These are phyloP conservation scores for Parasitella parasitica DNA, from an alignment of 371 early-diverging fungal genomes.

Conservation along the genomic window DNA sequence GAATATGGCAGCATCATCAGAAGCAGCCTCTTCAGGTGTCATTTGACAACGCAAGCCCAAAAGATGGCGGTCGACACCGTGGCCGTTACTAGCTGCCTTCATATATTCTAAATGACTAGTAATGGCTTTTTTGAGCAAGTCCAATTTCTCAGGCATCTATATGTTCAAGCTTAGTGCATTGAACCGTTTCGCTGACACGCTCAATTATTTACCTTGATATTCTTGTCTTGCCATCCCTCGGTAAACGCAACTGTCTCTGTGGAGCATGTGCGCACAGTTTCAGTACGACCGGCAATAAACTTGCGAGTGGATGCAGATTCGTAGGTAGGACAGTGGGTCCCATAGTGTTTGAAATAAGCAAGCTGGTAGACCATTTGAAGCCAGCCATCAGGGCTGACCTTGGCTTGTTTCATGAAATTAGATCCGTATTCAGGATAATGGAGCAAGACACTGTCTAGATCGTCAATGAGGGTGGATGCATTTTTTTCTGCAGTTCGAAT, in stretches of 20 bases:
- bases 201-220: slow-evolving; percentile 43
- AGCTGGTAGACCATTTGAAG: slow-evolving; percentile 88
- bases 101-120: slow-evolving; percentile 69
- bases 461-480: slow-evolving; percentile 63
- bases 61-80: slow-evolving; percentile 87
- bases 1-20: slow-evolving; percentile 64
- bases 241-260: slow-evolving; percentile 68
- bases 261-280: slow-evolving; percentile 76
- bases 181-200: too few species aligned
- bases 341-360: slow-evolving; percentile 76
- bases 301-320: slow-evolving; percentile 85
- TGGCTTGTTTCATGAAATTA: slow-evolving; percentile 78
- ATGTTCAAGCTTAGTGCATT: too few species aligned
- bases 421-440: slow-evolving; percentile 77
- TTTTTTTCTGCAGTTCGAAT: slow-evolving; percentile 63
- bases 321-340: slow-evolving; percentile 71
- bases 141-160: slow-evolving; percentile 59
- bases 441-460: slow-evolving; percentile 71
- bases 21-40: slow-evolving; percentile 71
- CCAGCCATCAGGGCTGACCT: slow-evolving; percentile 80
- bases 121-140: slow-evolving; percentile 61
- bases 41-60: slow-evolving; percentile 77
- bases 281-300: slow-evolving; percentile 85
- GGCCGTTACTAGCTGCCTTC: slow-evolving; percentile 66
- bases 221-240: slow-evolving; percentile 63